Evolutionary conservation across 371 early-diverging fungal species (phyloP).

Genomic region (Scutellospora calospora): DNA sequence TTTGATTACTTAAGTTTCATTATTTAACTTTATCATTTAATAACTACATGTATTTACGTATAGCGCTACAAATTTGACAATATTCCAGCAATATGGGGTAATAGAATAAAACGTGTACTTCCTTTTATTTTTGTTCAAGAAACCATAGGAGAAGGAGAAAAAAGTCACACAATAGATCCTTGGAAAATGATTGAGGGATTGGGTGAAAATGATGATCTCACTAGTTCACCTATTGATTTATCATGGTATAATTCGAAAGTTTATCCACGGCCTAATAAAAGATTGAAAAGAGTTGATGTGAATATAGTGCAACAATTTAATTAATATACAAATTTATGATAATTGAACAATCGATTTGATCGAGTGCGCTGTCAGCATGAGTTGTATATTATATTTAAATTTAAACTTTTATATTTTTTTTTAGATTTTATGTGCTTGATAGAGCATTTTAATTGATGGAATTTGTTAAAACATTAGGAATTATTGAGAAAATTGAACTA

Average conservation of each 20-base stretch:
- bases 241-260: slow-evolving; percentile 11
- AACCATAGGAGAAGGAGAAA: neutral
- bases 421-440: too few relatives aligned
- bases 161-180: neutral
- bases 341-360: too few relatives aligned
- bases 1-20: neutral
- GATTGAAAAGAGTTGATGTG: neutral
- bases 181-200: slow-evolving; percentile 13
- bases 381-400: too few relatives aligned
- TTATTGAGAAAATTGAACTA: too few relatives aligned
- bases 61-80: neutral
- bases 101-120: slow-evolving; percentile 33
- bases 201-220: slow-evolving; percentile 11
- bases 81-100: slow-evolving; percentile 30
- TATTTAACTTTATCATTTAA: neutral
- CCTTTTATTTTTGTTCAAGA: neutral
- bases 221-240: slow-evolving; percentile 30
- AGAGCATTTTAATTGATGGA: too few relatives aligned
- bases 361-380: too few relatives aligned
- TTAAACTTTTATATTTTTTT: too few relatives aligned
- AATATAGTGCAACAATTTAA: neutral
- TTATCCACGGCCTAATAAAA: slow-evolving; percentile 9
- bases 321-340: too few relatives aligned
- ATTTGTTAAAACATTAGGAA: too few relatives aligned
- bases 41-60: too few relatives aligned